Evolutionary conservation across 208 protist genomes (phyloP).

Genomic region (Leishmania martiniquensis): DNA sequence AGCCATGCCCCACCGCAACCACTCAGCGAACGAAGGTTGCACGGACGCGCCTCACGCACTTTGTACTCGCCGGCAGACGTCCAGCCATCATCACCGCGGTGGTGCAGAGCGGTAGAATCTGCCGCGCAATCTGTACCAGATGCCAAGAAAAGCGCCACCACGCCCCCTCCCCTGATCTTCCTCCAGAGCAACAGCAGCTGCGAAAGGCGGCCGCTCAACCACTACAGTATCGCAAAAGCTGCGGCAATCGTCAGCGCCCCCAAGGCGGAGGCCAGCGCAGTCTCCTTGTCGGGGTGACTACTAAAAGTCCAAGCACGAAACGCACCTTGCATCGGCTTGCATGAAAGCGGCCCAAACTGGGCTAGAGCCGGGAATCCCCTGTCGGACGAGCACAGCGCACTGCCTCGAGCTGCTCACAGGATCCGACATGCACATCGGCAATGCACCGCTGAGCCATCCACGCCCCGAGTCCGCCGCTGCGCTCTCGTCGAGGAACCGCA

Average conservation of each 20-base stretch:
- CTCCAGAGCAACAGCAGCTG: constrained; percentile 4
- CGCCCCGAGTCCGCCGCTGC: background rate
- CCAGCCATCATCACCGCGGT: background rate
- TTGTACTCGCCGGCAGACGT: background rate
- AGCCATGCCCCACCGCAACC: background rate
- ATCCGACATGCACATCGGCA: background rate
- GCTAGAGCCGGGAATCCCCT: constrained; percentile 8
- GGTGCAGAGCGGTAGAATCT: background rate
- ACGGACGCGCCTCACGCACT: background rate
- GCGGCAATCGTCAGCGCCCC: background rate
- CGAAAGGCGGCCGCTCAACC: constrained; percentile 13
- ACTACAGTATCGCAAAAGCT: constrained; percentile 13
- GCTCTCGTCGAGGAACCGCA: background rate
- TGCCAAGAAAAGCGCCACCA: background rate
- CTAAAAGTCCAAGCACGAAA: constrained; percentile 14
- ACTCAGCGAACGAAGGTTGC: background rate
- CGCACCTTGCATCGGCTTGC: constrained; percentile 7
- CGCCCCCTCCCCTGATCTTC: background rate
- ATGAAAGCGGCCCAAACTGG: constrained; percentile 7
- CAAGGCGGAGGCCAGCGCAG: background rate
- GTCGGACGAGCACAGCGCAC: constrained; percentile 5
- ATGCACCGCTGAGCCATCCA: background rate
- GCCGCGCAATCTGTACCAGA: background rate
- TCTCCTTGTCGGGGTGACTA: constrained; percentile 18
- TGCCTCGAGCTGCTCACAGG: background rate